Percentiles rank a stretch among this genome's conserved stretches.
These are phyloP conservation scores for Cnidoscolus chayamansa DNA, from an alignment of 441 rosid genomes.

Conservation along the genomic window DNA sequence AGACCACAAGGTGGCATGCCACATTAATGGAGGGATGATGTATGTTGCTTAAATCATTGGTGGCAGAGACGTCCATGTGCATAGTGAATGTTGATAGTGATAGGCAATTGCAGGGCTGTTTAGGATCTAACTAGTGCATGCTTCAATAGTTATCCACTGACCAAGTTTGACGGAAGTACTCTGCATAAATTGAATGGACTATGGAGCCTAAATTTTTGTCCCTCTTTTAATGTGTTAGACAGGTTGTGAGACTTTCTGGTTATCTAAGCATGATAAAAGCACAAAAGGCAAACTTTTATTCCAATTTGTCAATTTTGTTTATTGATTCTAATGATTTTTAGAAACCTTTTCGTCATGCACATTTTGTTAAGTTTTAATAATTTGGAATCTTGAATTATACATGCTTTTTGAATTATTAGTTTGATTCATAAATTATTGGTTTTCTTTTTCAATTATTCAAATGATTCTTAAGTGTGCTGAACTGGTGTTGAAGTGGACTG, in stretches of 20 bases:
- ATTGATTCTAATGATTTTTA: conserved; percentile 9
- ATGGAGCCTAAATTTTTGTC: not conserved
- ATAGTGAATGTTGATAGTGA: not conserved
- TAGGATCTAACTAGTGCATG: not conserved
- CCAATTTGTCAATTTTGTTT: not conserved
- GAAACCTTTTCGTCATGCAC: not conserved
- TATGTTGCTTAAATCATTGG: not conserved
- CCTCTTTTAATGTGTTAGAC: not conserved
- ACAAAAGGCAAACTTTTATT: not conserved
- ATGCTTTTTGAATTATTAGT: no score
- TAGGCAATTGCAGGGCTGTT: not conserved
- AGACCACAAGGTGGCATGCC: no score
- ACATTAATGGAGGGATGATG: not conserved
- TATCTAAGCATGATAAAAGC: not conserved
- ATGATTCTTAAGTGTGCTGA: no score
- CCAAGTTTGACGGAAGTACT: no score
- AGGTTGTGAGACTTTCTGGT: not conserved
- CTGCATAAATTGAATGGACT: not conserved
- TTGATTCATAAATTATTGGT: no score
- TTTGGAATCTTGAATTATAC: no score
- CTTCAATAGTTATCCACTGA: no score
- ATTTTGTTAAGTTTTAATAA: not conserved
- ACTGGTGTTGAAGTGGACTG: no score
- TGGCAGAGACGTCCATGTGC: not conserved
- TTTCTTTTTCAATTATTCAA: no score